A percentile compares a stretch with the other conserved stretches of the same genome.
Conservation (phyloP, 257 asterid species). For the Solanum pimpinellifolium region DNA sequence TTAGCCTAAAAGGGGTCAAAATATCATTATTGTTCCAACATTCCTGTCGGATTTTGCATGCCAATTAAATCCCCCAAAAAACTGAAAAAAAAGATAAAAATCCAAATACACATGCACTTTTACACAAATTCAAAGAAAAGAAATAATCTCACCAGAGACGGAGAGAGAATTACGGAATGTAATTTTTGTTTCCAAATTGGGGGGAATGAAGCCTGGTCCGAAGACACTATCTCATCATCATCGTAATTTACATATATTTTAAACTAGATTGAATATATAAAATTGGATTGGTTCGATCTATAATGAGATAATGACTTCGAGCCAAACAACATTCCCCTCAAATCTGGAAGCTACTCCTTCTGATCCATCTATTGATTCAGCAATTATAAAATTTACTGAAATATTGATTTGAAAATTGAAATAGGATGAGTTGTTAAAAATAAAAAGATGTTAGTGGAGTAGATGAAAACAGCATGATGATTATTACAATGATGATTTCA, state of each 20-base stretch:
- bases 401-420: neutral
- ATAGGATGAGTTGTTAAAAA: neutral
- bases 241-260: neutral
- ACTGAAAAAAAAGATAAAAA: neutral
- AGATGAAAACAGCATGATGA: constrained; percentile 11
- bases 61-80: neutral
- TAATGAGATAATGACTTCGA: constrained; percentile 18
- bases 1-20: neutral
- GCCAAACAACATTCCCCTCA: constrained; percentile 52
- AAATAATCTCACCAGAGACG: neutral
- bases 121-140: neutral
- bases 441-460: neutral
- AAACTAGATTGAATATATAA: no score
- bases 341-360: constrained; percentile 3
- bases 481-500: constrained; percentile 18
- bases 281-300: neutral
- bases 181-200: constrained; percentile 5
- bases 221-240: constrained; percentile 1
- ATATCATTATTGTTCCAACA: neutral
- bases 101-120: neutral
- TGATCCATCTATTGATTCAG: neutral
- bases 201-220: constrained; percentile 79
- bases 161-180: neutral
- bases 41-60: neutral
- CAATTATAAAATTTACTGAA: neutral